Evolutionary conservation across 1,139 yeast genomes (phyloP).

Genomic region (Candida sp.): DNA sequence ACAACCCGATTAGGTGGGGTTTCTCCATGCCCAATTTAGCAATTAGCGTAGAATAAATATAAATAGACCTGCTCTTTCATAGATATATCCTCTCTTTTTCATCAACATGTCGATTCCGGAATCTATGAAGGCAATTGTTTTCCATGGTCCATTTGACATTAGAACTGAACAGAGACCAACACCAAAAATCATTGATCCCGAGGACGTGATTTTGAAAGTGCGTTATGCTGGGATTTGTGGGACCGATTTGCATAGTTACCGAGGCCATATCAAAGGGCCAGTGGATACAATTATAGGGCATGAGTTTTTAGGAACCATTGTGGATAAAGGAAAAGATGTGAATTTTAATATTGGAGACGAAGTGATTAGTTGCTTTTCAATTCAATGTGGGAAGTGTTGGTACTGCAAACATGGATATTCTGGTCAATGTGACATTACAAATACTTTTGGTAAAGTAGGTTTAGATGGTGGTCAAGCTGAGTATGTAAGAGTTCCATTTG

Average conservation of each 20-base stretch:
- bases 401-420: constrained; percentile 51
- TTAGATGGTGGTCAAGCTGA: constrained; percentile 63
- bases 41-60: not conserved
- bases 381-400: constrained; percentile 57
- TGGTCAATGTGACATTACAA: constrained; percentile 49
- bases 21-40: not conserved
- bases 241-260: constrained; percentile 57
- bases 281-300: constrained; percentile 44
- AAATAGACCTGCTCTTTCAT: too few relatives aligned
- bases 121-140: constrained; percentile 56
- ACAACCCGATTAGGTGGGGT: not conserved
- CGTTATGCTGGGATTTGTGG: constrained; percentile 59
- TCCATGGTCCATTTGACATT: constrained; percentile 47
- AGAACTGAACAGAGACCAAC: constrained; percentile 38
- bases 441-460: constrained; percentile 53
- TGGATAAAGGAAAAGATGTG: constrained; percentile 28
- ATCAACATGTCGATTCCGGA: constrained; percentile 8
- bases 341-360: constrained; percentile 40
- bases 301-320: constrained; percentile 46
- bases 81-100: too few relatives aligned
- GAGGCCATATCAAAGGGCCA: constrained; percentile 50
- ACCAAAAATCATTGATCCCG: constrained; percentile 36
- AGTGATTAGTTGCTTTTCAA: constrained; percentile 50
- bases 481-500: constrained; percentile 55
- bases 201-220: constrained; percentile 52